Evolutionary conservation across 2,329 filamentous ascomycete species (phyloP).

Genomic region (Bipolaris bicolor): DNA sequence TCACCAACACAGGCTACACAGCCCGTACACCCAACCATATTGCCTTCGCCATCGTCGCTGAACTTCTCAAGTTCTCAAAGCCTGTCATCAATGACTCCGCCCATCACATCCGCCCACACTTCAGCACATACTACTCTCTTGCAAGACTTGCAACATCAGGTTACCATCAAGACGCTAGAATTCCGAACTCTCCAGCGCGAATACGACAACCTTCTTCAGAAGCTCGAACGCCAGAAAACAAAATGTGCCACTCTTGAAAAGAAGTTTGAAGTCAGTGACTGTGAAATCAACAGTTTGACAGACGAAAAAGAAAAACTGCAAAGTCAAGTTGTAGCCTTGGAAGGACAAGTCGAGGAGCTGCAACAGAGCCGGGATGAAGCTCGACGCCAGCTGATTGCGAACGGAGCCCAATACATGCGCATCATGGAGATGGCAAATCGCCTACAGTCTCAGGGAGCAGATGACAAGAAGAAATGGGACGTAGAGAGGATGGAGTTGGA

Average conservation of each 20-base stretch:
- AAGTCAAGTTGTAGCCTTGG: slow-evolving; percentile 55
- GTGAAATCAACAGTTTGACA: slow-evolving; percentile 57
- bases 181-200: slow-evolving; percentile 61
- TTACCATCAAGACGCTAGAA: slow-evolving; percentile 60
- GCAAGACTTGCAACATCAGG: slow-evolving; percentile 60
- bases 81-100: slow-evolving; percentile 35
- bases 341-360: slow-evolving; percentile 57
- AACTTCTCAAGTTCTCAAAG: slow-evolving; percentile 28
- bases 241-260: slow-evolving; percentile 59
- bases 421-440: slow-evolving; percentile 59
- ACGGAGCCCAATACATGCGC: slow-evolving; percentile 57
- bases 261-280: slow-evolving; percentile 46
- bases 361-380: slow-evolving; percentile 56
- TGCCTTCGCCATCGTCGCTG: slow-evolving; percentile 43
- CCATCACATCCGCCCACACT: slow-evolving; percentile 26
- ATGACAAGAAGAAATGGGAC: slow-evolving; percentile 52
- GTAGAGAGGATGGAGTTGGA: slow-evolving; percentile 49
- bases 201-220: slow-evolving; percentile 60
- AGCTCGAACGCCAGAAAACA: slow-evolving; percentile 58
- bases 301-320: slow-evolving; percentile 59
- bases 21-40: slow-evolving; percentile 25
- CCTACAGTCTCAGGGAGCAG: slow-evolving; percentile 53
- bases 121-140: slow-evolving; percentile 51
- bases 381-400: slow-evolving; percentile 50
- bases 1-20: slow-evolving; percentile 38